These are phyloP conservation scores for Penicillium sp. DNA, from an alignment of 2,329 filamentous ascomycete species.

Conservation along the genomic window DNA sequence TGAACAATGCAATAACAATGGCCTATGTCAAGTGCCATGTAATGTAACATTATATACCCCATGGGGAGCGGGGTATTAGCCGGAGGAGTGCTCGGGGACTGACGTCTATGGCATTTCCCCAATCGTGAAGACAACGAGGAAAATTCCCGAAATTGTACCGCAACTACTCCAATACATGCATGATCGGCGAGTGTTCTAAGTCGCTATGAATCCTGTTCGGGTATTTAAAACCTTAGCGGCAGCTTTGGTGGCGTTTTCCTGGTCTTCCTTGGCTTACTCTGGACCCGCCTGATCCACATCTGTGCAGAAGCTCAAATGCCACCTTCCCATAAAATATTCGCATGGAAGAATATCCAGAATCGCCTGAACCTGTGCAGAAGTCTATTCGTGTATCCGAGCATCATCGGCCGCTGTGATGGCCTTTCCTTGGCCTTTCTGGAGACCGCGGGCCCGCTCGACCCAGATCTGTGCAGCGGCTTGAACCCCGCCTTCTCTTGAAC, in stretches of 20 bases:
- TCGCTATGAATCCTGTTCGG: background rate
- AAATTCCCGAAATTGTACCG: slow-evolving; percentile 5
- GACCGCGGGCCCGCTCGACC: slow-evolving; percentile 53
- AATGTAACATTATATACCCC: slow-evolving; percentile 4
- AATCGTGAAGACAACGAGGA: background rate
- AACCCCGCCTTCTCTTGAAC: slow-evolving; percentile 47
- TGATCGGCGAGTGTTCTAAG: background rate
- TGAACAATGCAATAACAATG: background rate
- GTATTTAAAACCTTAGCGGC: background rate
- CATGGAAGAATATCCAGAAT: slow-evolving; percentile 63
- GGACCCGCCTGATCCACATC: slow-evolving; percentile 56
- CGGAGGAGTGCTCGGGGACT: slow-evolving; percentile 1
- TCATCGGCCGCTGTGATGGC: slow-evolving; percentile 22
- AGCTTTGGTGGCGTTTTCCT: slow-evolving; percentile 38
- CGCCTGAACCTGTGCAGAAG: slow-evolving; percentile 39
- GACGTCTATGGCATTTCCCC: background rate
- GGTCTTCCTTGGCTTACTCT: slow-evolving; percentile 47
- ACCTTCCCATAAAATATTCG: slow-evolving; percentile 49
- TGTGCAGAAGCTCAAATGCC: slow-evolving; percentile 50
- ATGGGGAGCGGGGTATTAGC: slow-evolving; percentile 3
- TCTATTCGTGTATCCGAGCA: background rate
- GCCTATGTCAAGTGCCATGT: background rate
- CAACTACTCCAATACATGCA: background rate
- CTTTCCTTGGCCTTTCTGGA: slow-evolving; percentile 50
- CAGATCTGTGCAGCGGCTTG: slow-evolving; percentile 50